Percentiles rank a stretch among this genome's conserved stretches.
Conservation (phyloP, 371 early-diverging fungal genomes). For the Nematocida sp. region DNA sequence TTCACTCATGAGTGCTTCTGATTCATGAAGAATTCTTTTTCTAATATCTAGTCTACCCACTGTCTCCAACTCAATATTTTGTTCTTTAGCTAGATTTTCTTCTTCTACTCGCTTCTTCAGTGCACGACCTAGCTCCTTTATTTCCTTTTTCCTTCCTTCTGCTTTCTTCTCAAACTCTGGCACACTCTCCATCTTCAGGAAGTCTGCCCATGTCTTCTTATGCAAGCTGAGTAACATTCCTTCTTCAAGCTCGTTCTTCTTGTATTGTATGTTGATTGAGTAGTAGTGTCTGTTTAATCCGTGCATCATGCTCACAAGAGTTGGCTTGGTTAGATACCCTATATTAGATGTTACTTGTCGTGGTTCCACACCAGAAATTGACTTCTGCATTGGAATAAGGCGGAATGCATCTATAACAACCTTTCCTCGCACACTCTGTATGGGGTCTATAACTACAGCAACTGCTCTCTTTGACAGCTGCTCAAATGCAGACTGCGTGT, state of each 20-base stretch:
- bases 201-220: slow-evolving; percentile 96
- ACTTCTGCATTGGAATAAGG: slow-evolving; percentile 82
- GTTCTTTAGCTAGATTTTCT: slow-evolving; percentile 59
- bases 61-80: slow-evolving; percentile 63
- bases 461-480: slow-evolving; percentile 89
- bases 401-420: slow-evolving; percentile 99
- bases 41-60: slow-evolving; percentile 69
- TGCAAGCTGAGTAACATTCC: slow-evolving; percentile 96
- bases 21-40: slow-evolving; percentile 66
- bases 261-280: slow-evolving; percentile 94
- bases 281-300: slow-evolving; percentile 98
- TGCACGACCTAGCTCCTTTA: slow-evolving; percentile 59
- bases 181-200: slow-evolving; percentile 81
- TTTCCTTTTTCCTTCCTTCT: slow-evolving; percentile 72
- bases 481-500: slow-evolving; percentile 82
- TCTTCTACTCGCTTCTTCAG: slow-evolving; percentile 66
- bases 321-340: slow-evolving; percentile 96
- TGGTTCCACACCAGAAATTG: slow-evolving; percentile 86
- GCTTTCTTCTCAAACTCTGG: slow-evolving; percentile 69
- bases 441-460: slow-evolving; percentile 98
- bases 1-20: slow-evolving; percentile 63
- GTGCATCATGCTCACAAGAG: slow-evolving; percentile 90
- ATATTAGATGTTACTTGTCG: slow-evolving; percentile 97
- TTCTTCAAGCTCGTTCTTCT: slow-evolving; percentile 95
- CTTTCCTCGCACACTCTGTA: slow-evolving; percentile 99